Evolutionary conservation across 257 asterid genomes (phyloP).

Genomic region (Thymus mandschuricus): DNA sequence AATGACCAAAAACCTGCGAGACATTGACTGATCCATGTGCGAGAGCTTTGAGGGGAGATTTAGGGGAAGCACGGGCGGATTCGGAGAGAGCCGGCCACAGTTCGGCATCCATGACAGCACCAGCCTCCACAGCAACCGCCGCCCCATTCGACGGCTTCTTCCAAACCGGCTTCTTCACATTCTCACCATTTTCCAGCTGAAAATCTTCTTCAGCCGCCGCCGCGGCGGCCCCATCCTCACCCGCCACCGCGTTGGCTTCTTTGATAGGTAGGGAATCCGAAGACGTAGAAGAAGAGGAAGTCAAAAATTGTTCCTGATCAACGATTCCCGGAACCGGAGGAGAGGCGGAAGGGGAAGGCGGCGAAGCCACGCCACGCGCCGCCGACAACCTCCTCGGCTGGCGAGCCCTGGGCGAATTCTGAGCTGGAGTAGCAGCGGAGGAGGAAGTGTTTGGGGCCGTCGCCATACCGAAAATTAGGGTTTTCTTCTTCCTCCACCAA

Average conservation of each 20-base stretch:
- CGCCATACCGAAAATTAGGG: conserved; percentile 43
- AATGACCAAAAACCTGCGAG: conserved; percentile 49
- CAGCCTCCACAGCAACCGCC: conserved; percentile 37
- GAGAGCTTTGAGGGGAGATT: conserved; percentile 47
- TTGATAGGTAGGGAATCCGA: conserved; percentile 43
- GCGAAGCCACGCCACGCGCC: conserved; percentile 35
- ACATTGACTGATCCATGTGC: conserved; percentile 41
- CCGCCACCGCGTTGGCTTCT: conserved; percentile 14
- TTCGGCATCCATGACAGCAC: conserved; percentile 74
- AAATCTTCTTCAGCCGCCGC: conserved; percentile 28
- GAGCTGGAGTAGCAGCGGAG: conserved; percentile 24
- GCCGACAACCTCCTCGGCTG: conserved; percentile 29
- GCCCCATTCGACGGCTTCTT: conserved; percentile 54
- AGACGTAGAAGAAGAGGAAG: conserved; percentile 31
- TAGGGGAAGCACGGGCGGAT: conserved; percentile 70
- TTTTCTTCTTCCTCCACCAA: conserved; percentile 3
- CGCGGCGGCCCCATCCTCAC: conserved; percentile 28
- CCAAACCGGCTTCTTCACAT: conserved; percentile 66
- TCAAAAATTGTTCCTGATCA: conserved; percentile 35
- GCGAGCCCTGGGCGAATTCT: conserved; percentile 43
- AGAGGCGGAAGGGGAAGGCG: conserved; percentile 32
- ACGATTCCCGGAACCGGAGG: conserved; percentile 30
- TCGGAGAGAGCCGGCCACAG: conserved; percentile 86
- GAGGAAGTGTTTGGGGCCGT: conserved; percentile 39
- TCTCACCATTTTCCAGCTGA: conserved; percentile 46